Conservation (phyloP, 1,284 basidiomycete species). For the Pholiota adiposa region DNA sequence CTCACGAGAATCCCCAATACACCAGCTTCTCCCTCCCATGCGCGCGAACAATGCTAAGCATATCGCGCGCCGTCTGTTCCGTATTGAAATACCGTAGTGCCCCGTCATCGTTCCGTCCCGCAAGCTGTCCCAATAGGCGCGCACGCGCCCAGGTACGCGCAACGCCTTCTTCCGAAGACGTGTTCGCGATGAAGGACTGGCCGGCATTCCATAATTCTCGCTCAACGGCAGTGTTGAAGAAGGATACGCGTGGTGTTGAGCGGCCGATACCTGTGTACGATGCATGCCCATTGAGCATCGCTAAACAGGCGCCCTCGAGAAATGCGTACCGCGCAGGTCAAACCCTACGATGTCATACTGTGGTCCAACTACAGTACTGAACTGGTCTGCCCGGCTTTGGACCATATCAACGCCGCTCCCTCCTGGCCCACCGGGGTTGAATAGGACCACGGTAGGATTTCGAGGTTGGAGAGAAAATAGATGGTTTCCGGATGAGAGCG, state of each 20-base stretch:
- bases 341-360: conserved; percentile 7
- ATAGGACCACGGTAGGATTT: conserved; percentile 45
- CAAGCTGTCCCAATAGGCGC: background rate
- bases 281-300: background rate
- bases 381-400: background rate
- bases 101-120: background rate
- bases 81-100: background rate
- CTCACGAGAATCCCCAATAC: conserved; percentile 6
- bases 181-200: background rate
- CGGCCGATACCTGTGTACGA: background rate
- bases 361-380: conserved; percentile 1
- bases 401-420: conserved; percentile 46
- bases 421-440: conserved; percentile 60
- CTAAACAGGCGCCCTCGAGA: too few relatives aligned
- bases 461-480: conserved; percentile 1
- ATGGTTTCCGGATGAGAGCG: conserved; percentile 12
- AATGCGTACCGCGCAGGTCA: conserved; percentile 1
- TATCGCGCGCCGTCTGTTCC: conserved; percentile 1
- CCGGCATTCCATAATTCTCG: background rate
- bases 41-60: background rate
- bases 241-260: background rate
- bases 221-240: background rate
- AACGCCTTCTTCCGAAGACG: background rate
- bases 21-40: background rate
- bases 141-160: background rate